These are phyloP conservation scores for Lecanicillium sp. DNA, from an alignment of 2,329 filamentous ascomycete genomes.

Conservation along the genomic window DNA sequence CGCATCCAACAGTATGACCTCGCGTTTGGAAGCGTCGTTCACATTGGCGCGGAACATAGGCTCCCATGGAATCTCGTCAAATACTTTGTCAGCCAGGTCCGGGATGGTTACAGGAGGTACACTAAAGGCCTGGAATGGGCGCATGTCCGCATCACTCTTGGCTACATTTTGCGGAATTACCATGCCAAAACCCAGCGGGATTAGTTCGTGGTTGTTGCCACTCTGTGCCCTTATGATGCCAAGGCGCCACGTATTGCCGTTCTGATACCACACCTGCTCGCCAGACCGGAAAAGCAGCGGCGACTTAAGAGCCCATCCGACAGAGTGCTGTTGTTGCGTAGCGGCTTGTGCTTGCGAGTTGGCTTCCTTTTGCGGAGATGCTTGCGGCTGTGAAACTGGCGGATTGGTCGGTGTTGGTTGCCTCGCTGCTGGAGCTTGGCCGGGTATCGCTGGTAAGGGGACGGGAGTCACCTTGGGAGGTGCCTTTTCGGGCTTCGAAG, in stretches of 20 bases:
- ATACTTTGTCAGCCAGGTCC: conserved; percentile 29
- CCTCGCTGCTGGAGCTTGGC: conserved; percentile 15
- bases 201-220: conserved; percentile 25
- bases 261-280: conserved; percentile 43
- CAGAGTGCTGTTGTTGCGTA: conserved; percentile 8
- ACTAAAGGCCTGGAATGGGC: conserved; percentile 43
- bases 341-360: too few species aligned
- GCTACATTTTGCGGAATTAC: conserved; percentile 28
- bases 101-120: conserved; percentile 34
- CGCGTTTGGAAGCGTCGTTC: conserved; percentile 27
- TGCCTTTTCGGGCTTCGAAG: conserved; percentile 12
- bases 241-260: conserved; percentile 37
- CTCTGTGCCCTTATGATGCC: conserved; percentile 31
- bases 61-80: conserved; percentile 36
- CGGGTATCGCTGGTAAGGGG: conserved; percentile 25
- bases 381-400: conserved; percentile 7
- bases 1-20: conserved; percentile 37
- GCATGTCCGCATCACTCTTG: conserved; percentile 32
- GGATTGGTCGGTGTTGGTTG: conserved; percentile 9
- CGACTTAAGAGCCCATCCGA: conserved; percentile 24
- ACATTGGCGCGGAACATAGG: conserved; percentile 22
- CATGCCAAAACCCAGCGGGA: conserved; percentile 31
- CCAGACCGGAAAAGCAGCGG: conserved; percentile 35
- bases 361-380: conserved; percentile 6
- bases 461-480: conserved; percentile 26